phyloP scores from a whole-genome alignment of 2,329 filamentous ascomycete species.

The Xylariaceae sp. region DNA sequence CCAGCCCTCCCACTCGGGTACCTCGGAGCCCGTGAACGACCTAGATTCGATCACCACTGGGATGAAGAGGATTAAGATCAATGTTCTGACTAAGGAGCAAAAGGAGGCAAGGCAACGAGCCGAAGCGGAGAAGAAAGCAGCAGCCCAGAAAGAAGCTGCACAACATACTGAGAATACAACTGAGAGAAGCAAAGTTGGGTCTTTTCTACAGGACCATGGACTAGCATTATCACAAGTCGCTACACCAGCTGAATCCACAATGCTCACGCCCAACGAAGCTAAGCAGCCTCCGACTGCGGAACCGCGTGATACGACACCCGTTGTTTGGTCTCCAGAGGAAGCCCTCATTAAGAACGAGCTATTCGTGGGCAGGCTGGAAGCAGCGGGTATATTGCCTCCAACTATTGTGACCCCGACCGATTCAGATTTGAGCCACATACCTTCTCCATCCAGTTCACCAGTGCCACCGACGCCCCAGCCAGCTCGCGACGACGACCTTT shows the following conservation, averaged over 20 bases:
- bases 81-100: constrained; percentile 54
- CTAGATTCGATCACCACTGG: constrained; percentile 53
- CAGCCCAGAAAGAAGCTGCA: constrained; percentile 2
- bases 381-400: constrained; percentile 7
- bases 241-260: neutral
- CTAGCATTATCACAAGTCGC: neutral
- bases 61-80: constrained; percentile 62
- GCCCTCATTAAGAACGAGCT: neutral
- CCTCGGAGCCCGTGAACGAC: constrained; percentile 30
- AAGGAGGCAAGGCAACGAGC: constrained; percentile 47
- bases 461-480: constrained; percentile 10
- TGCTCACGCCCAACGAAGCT: neutral
- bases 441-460: constrained; percentile 28
- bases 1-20: neutral
- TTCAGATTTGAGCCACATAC: constrained; percentile 9
- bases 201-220: neutral
- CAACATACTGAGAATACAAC: neutral
- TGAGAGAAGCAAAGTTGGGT: neutral
- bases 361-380: constrained; percentile 3
- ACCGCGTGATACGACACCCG: no score
- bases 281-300: no score
- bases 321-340: neutral
- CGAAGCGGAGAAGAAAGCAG: constrained; percentile 15
- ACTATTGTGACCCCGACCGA: constrained; percentile 16
- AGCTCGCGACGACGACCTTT: constrained; percentile 33